These are phyloP conservation scores for Stagonosporopsis rhizophila DNA, from an alignment of 2,329 filamentous ascomycete species.

Conservation along the genomic window DNA sequence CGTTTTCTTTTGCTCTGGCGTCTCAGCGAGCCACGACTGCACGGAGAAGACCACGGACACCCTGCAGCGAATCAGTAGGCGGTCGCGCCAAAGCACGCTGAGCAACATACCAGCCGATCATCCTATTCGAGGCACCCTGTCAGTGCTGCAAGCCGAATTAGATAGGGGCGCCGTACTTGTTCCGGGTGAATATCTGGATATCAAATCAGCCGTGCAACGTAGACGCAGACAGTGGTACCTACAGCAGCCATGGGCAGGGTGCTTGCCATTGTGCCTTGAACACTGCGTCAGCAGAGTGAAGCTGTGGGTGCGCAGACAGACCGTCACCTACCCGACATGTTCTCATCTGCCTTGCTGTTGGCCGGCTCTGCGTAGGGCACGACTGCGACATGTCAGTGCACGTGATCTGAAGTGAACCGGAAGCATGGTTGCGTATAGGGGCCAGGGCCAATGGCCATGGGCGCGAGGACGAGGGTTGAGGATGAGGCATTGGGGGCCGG, in stretches of 20 bases:
- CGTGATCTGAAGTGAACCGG: conserved; percentile 31
- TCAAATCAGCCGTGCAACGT: conserved; percentile 39
- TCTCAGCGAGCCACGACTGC: conserved; percentile 80
- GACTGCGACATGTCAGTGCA: conserved; percentile 61
- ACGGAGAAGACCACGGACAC: conserved; percentile 75
- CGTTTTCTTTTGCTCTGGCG: conserved; percentile 69
- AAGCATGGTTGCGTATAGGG: conserved; percentile 17
- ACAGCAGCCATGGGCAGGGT: conserved; percentile 93
- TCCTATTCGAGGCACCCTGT: conserved; percentile 52
- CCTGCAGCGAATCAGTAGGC: conserved; percentile 54
- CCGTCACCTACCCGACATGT: conserved; percentile 70
- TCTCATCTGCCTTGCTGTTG: conserved; percentile 67
- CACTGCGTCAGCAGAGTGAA: conserved; percentile 9
- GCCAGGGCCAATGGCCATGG: conserved; percentile 1
- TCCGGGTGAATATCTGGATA: conserved; percentile 81
- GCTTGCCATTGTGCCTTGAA: conserved; percentile 67
- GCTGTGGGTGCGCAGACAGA: background rate
- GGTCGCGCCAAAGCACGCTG: conserved; percentile 15
- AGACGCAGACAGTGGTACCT: conserved; percentile 44
- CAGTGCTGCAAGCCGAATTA: conserved; percentile 23
- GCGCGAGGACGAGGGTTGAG: no score
- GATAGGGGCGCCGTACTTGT: conserved; percentile 66
- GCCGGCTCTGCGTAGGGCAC: conserved; percentile 85
- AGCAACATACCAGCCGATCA: conserved; percentile 66
- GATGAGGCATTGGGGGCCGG: conserved; percentile 2